Base-by-base conservation (phyloP, 2,329 filamentous ascomycete genomes). In the Beauveria asiatica region DNA sequence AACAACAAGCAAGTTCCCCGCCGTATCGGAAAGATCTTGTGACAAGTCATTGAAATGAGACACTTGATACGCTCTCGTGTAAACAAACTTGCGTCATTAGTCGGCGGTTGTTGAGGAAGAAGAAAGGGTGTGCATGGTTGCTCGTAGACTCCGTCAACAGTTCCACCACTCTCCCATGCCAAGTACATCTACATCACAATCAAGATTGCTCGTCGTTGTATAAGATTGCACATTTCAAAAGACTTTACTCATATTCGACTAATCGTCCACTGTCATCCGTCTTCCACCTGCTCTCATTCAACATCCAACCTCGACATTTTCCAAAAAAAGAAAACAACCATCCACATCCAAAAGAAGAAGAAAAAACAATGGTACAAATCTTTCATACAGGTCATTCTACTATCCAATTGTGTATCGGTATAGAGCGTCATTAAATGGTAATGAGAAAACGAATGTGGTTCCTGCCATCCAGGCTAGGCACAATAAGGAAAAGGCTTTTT, bases 341-440 rank as follows among this genome's bases (percentile, higher is more conserved):
- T 33, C 30, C 11, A 33, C 30, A 13, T 33, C 30, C 30, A 33
- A 13, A 33, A 33, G 30, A 16, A n/a, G n/a, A n/a, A 37, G 11
- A 46, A 23, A 16, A 56, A 56, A 3, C n/a, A 57, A 49, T 57
- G 11, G 30, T 57, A 49, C 30, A 57, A 46, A 30, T 13, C 13
- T 6, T 30, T 58, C 56, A 58, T 58, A 51, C 19, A 58, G 44
- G 33, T 58, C 55, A 58, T 58, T 58, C 56, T 30, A 33, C 46
- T 42, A 51, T 19, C 23, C 44, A 11, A n/a, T 5, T 8, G 44
- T n/a, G 37, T 9, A 39, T 44, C 19, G 27, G 42, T 33, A 41
- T 30, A 41, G 44, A 11, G 21, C 45, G 23, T 57, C 55, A 41
- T 41, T 30, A 57, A 50, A 50, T 23, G 11, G 16, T 42, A 42